Evolutionary conservation across 306 rosid species (phyloP).

Genomic region (Psophocarpus tetragonolobus): DNA sequence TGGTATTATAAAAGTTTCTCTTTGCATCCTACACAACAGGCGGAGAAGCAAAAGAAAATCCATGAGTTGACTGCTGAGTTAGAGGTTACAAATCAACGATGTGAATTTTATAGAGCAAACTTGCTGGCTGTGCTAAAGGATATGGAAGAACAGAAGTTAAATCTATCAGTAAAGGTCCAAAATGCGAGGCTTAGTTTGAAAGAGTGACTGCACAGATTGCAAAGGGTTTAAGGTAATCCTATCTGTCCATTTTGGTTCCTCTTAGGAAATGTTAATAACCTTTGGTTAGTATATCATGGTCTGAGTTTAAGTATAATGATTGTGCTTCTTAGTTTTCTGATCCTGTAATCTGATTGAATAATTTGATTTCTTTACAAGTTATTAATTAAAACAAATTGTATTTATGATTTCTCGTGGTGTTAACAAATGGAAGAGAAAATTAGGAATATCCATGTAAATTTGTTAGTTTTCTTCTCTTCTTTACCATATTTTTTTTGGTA

Average conservation of each 20-base stretch:
- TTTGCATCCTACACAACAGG: slow-evolving; percentile 47
- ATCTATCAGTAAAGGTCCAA: slow-evolving; percentile 90
- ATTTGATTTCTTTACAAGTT: not conserved
- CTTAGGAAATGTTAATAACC: not conserved
- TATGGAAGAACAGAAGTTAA: slow-evolving; percentile 94
- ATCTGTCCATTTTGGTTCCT: not conserved
- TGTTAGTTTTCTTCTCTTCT: not conserved
- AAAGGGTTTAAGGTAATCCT: slow-evolving; percentile 3
- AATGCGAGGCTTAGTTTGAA: slow-evolving; percentile 90
- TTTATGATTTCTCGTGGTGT: not conserved
- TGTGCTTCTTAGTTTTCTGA: not conserved
- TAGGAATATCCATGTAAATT: not conserved
- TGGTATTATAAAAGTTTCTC: slow-evolving; percentile 18
- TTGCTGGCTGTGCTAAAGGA: slow-evolving; percentile 82
- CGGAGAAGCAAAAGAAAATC: slow-evolving; percentile 78
- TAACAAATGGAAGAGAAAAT: slow-evolving; percentile 4
- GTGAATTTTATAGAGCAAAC: slow-evolving; percentile 86
- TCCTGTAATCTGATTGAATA: not conserved
- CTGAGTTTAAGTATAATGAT: not conserved
- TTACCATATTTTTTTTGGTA: too few relatives aligned
- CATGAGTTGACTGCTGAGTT: slow-evolving; percentile 70
- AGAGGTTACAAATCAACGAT: slow-evolving; percentile 71
- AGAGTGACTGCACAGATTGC: slow-evolving; percentile 51
- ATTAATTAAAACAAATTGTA: not conserved
- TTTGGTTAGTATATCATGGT: not conserved